Base-by-base conservation (phyloP, 768 basidiomycete genomes). In the Butyriboletus loyo region DNA sequence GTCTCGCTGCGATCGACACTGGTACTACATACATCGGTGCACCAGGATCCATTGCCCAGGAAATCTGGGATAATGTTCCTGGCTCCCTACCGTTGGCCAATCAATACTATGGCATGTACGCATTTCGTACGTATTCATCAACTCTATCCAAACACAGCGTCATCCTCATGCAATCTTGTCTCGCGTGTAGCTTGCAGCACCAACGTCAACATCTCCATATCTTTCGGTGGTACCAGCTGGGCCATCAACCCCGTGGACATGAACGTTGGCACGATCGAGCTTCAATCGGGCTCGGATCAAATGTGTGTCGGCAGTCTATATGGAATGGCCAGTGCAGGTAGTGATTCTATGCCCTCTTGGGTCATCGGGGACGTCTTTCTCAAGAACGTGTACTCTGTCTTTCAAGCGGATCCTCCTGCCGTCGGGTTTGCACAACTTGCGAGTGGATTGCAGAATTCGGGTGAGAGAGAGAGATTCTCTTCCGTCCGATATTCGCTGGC, bases 21-120 rank as follows among this genome's bases (percentile, higher is more conserved):
- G 93, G 92, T 28, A 96, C 94, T 0, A 94, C 92, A 7, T 79
- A 97, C 49, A 87, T 98, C 55, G 92, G 90, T 28, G 94, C 84
- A 0, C 93, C 94, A 0, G 67, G 80, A 0, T 69, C 59, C 0
- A 82, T 82, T 44, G 84, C 90, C 8, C 54, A 67, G 22, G 72
- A 73, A 13, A 77, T 97, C 49, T 97, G 83, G 75, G 65, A 60
- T 5, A 75, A 81, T 11, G 81, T 98, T 35, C 76, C 80, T 6
- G 83, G 82, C 17, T 73, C 86, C 1, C 44, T 62, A 19, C 55
- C 76, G 1, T 72, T 88, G 5, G 57, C 59, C 0, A 74, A 75
- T 17, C 57, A 72, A 31, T 74, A 77, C 57, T 46, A 73, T 27
- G 92, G 93, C 14, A 88, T 87, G 74, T 97, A 77, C 63, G 70